Conservation (phyloP, 495 filamentous ascomycete genomes). For the Neurospora terricola region DNA sequence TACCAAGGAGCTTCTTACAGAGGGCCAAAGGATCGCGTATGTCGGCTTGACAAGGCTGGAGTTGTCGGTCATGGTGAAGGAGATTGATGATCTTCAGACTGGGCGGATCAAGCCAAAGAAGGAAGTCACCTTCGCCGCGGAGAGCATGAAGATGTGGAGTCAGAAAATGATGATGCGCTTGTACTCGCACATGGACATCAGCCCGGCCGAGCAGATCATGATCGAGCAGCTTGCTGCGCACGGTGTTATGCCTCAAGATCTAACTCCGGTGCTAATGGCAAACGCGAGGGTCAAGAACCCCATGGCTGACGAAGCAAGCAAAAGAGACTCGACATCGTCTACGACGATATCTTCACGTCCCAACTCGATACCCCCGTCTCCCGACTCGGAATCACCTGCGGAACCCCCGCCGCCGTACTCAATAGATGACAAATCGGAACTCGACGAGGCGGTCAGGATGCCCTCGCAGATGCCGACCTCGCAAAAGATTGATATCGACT, state of each 20-base stretch:
- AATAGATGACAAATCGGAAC: conserved; percentile 55
- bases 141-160: conserved; percentile 87
- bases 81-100: conserved; percentile 47
- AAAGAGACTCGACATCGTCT: conserved; percentile 3
- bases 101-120: conserved; percentile 51
- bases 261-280: conserved; percentile 80
- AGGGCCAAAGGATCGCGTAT: conserved; percentile 93
- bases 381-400: conserved; percentile 26
- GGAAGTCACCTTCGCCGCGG: conserved; percentile 52
- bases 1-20: conserved; percentile 90
- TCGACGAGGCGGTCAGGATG: conserved; percentile 59
- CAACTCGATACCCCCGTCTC: conserved; percentile 11
- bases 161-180: conserved; percentile 94
- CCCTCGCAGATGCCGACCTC: conserved; percentile 73
- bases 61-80: conserved; percentile 64
- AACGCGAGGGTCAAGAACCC: conserved; percentile 92
- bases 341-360: conserved; percentile 12
- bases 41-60: conserved; percentile 78
- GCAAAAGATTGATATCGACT: conserved; percentile 84
- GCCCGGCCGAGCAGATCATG: conserved; percentile 87
- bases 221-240: conserved; percentile 94
- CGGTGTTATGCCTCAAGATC: conserved; percentile 73
- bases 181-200: conserved; percentile 95
- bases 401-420: conserved; percentile 64
- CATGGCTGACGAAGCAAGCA: conserved; percentile 42